Base-by-base conservation (phyloP, 768 basidiomycete genomes). In the Mycena amicta region DNA sequence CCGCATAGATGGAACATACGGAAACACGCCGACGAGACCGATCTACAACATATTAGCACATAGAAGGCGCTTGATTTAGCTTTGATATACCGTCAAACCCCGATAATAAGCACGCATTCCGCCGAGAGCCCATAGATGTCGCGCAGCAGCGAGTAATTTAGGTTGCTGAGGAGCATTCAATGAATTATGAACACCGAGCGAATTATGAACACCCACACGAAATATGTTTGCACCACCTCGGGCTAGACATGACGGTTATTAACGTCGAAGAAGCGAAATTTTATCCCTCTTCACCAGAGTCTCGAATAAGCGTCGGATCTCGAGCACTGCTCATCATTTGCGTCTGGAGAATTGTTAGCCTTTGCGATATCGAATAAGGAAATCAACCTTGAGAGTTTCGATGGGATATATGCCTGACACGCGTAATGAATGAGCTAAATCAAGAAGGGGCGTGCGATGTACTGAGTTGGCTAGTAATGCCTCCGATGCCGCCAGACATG, bases 241-340 rank as follows among this genome's bases (percentile, higher is more conserved):
- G 8, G n/a, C n/a, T n/a, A n/a, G n/a, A n/a, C n/a, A n/a, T n/a
- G n/a, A n/a, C n/a, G n/a, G n/a, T n/a, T n/a, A n/a, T n/a, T n/a
- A n/a, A n/a, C n/a, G n/a, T n/a, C n/a, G n/a, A n/a, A n/a, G n/a
- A n/a, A n/a, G n/a, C n/a, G n/a, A n/a, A n/a, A n/a, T 18, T 37
- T 8, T 37, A 37, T 37, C 33, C 33, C 33, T 37, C 33, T 18
- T 37, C 8, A 37, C 33, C 33, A 37, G 33, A 37, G 11, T 8
- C 33, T 18, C 18, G 18, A 5, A 3, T 33, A 11, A 49, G 18
- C 25, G 50, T 83, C 56, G 84, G 78, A 30, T 74, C 71, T 22
- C 79, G 88, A 2, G 90, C 81, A 61, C 83, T 89, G 70, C 94
- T 96, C 93, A 98, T 98, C 86, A 98, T 92, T 85, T 97, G 92